Evolutionary conservation across 805 yeast species (phyloP).

Genomic region (Cyberlindnera subsufficiens): DNA sequence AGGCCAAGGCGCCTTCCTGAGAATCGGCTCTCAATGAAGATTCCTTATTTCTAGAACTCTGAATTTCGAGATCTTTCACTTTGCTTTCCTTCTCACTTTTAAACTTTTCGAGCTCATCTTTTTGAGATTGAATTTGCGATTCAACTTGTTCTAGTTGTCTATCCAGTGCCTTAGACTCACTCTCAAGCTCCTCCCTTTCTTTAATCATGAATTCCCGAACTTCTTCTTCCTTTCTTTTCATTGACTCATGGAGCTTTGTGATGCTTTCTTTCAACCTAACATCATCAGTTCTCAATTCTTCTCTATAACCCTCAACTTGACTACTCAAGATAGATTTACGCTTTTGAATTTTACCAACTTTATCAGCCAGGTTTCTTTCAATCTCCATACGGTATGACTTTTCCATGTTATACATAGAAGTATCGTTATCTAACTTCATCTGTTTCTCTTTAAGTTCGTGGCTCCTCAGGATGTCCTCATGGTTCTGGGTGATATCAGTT

Average conservation of each 20-base stretch:
- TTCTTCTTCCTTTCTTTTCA: constrained; percentile 21
- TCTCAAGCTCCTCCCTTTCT: constrained; percentile 4
- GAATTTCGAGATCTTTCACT: neutral
- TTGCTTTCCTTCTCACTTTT: neutral
- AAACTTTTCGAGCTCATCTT: neutral
- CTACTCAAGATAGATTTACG: constrained; percentile 23
- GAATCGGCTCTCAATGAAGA: neutral
- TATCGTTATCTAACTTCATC: constrained; percentile 30
- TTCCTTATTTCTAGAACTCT: constrained; percentile 4
- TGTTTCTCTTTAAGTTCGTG: constrained; percentile 30
- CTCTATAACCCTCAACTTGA: constrained; percentile 27
- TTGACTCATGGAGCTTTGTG: constrained; percentile 17
- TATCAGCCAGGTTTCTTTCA: constrained; percentile 31
- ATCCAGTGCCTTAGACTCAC: constrained; percentile 3
- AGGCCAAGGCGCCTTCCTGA: constrained; percentile 14
- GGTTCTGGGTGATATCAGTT: constrained; percentile 22
- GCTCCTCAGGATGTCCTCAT: constrained; percentile 15
- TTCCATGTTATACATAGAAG: constrained; percentile 29
- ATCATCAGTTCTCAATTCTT: constrained; percentile 20
- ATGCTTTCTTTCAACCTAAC: constrained; percentile 12
- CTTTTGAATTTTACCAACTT: constrained; percentile 26
- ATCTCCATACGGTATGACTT: constrained; percentile 31
- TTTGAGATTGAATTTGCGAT: constrained; percentile 11
- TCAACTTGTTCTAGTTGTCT: neutral
- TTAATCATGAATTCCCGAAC: constrained; percentile 22